Conservation (phyloP, 2,329 filamentous ascomycete species). For the Cercospora zeina region DNA sequence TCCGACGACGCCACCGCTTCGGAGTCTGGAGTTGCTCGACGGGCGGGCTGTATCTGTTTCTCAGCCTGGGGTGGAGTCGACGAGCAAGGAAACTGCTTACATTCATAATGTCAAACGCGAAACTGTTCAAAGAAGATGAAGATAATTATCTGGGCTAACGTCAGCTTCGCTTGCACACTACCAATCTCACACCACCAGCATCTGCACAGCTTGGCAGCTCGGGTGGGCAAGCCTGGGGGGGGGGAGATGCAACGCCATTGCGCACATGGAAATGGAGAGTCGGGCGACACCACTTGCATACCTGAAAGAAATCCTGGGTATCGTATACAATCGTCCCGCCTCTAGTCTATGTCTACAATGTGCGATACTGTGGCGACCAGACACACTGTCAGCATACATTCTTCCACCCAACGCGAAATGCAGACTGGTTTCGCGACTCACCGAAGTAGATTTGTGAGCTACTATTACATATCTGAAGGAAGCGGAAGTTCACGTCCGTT, state of each 20-base stretch:
- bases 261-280: too few relatives aligned
- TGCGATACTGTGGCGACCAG: slow-evolving; percentile 25
- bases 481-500: slow-evolving; percentile 23
- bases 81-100: slow-evolving; percentile 13
- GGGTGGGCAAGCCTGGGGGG: background rate
- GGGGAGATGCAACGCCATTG: background rate
- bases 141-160: slow-evolving; percentile 23
- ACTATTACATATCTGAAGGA: slow-evolving; percentile 35
- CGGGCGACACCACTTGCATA: too few relatives aligned
- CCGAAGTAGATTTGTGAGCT: slow-evolving; percentile 28
- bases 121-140: background rate
- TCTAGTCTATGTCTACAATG: slow-evolving; percentile 41
- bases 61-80: slow-evolving; percentile 16
- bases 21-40: slow-evolving; percentile 88
- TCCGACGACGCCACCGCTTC: slow-evolving; percentile 92
- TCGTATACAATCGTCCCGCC: slow-evolving; percentile 37
- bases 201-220: background rate
- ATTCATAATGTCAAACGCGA: slow-evolving; percentile 7
- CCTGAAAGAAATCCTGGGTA: slow-evolving; percentile 29
- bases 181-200: too few relatives aligned
- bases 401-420: too few relatives aligned
- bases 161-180: slow-evolving; percentile 1
- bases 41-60: slow-evolving; percentile 47
- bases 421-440: too few relatives aligned
- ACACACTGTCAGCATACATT: background rate